phyloP scores from a whole-genome alignment of 2,329 filamentous ascomycete species.

The Clonostachys byssicola region DNA sequence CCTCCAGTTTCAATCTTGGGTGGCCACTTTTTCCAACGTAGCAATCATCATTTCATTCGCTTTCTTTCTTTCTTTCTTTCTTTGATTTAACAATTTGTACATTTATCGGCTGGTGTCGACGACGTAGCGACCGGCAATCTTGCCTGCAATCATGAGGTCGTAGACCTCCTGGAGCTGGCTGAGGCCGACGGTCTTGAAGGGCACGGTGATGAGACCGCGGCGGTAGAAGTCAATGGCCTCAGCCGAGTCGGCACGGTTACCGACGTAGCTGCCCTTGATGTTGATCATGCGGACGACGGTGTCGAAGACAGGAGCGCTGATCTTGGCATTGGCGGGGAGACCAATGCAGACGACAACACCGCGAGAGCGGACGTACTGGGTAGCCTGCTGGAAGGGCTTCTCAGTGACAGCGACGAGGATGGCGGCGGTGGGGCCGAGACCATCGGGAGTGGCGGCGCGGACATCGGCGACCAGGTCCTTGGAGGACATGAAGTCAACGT shows the following conservation, averaged over 20 bases:
- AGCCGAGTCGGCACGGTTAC: slow-evolving; percentile 80
- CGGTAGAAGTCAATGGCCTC: slow-evolving; percentile 91
- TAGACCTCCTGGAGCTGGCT: slow-evolving; percentile 79
- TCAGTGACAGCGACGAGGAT: slow-evolving; percentile 82
- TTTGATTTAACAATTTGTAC: not conserved
- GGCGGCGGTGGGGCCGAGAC: slow-evolving; percentile 82
- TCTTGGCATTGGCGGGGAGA: slow-evolving; percentile 73
- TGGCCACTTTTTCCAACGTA: too few relatives aligned
- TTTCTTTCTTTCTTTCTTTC: too few relatives aligned
- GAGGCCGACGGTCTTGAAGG: slow-evolving; percentile 81
- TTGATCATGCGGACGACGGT: slow-evolving; percentile 85
- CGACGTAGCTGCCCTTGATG: slow-evolving; percentile 92
- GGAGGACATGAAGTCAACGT: slow-evolving; percentile 75
- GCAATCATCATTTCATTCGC: too few relatives aligned
- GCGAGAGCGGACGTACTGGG: slow-evolving; percentile 78
- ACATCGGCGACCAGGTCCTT: slow-evolving; percentile 82
- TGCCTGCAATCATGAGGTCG: slow-evolving; percentile 65
- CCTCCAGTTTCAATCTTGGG: too few relatives aligned
- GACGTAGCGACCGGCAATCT: slow-evolving; percentile 76
- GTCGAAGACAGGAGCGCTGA: slow-evolving; percentile 84
- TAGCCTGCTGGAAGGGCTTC: slow-evolving; percentile 93
- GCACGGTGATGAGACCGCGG: slow-evolving; percentile 78
- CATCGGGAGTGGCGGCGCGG: slow-evolving; percentile 73
- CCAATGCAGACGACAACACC: slow-evolving; percentile 88
- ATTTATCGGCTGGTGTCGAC: slow-evolving; percentile 65